These are phyloP conservation scores for Camelina sativa DNA, from an alignment of 345 rosid species.

Conservation along the genomic window DNA sequence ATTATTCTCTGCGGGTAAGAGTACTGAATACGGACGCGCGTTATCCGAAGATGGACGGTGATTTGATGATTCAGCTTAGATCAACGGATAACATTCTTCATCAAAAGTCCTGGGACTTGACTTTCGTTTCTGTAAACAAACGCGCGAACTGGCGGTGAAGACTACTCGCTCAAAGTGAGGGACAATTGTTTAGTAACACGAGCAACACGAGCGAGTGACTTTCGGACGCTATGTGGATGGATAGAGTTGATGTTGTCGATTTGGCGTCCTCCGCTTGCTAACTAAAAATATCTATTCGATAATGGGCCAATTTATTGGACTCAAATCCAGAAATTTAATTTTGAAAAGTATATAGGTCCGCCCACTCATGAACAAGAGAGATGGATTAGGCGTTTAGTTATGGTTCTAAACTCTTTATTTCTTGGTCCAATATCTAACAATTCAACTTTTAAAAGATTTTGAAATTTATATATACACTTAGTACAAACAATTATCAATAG, in stretches of 20 bases:
- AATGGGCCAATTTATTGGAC: constrained; percentile 21
- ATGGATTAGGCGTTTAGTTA: too few species aligned
- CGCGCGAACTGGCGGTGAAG: background rate
- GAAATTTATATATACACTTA: too few species aligned
- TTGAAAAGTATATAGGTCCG: background rate
- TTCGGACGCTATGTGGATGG: constrained; percentile 15
- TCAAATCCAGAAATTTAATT: background rate
- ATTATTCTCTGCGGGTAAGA: background rate
- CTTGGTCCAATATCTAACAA: too few species aligned
- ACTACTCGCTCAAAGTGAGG: background rate
- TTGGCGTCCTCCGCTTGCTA: constrained; percentile 27
- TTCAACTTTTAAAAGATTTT: too few species aligned
- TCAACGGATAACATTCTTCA: constrained; percentile 6
- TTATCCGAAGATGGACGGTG: constrained; percentile 31
- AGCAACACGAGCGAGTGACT: background rate
- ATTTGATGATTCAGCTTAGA: background rate
- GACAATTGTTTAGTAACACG: constrained; percentile 1
- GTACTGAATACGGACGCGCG: background rate
- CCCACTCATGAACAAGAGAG: background rate
- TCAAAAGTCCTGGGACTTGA: background rate
- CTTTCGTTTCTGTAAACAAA: background rate
- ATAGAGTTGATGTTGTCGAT: too few species aligned
- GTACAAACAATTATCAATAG: too few species aligned
- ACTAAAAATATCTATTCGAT: constrained; percentile 25
- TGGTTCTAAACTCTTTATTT: too few species aligned